Base-by-base conservation (phyloP, 305 asterid species). In the Fraxinus angustifolia region DNA sequence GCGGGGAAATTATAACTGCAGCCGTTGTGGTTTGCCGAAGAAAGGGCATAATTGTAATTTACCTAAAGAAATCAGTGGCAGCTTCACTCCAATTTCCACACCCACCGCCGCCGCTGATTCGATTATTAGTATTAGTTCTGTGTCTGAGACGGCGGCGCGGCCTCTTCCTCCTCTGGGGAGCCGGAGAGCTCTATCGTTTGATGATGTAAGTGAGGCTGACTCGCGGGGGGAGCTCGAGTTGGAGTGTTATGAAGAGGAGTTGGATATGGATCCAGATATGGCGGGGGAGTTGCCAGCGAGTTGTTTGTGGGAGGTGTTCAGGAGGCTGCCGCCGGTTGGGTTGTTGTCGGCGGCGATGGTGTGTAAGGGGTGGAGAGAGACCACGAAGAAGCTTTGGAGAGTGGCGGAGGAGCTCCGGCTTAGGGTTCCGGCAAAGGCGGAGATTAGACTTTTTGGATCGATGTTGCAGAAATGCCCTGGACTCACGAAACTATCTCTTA, bases 391-490 rank as follows among this genome's bases (percentile, higher is more conserved):
- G 90, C 76, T 94, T 12, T 94, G 99, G 99, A 84, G 86, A 65
- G 95, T 92, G 80, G 92, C 96, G 79, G 98, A 92, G 89, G 98
- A 96, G 92, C 92, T 96, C 3, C 82, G 95, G 40, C 90, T 96
- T 56, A 86, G 91, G 85, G 97, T 96, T 81, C 97, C 99, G 38
- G 87, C 90, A 58, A 88, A 83, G 73, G 86, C 97, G 17, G 94
- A 90, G 85, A 88, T 93, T 70, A 97, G 98, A 78, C 88, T 88
- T 65, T 92, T 93, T 78, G 98, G 97, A 89, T 96, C 98, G 73
- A 87, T 96, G 58, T 76, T 94, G 92, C 94, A 93, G 90, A 96
- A 96, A 80, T 96, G 98, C 62, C 90, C 93, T 81, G 92, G 91
- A 53, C 93, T 96, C n/a, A 81, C 88, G 30, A 91, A 87, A 80